Evolutionary conservation across 1,139 yeast genomes (phyloP).

Genomic region (Blastobotrys aristatus): DNA sequence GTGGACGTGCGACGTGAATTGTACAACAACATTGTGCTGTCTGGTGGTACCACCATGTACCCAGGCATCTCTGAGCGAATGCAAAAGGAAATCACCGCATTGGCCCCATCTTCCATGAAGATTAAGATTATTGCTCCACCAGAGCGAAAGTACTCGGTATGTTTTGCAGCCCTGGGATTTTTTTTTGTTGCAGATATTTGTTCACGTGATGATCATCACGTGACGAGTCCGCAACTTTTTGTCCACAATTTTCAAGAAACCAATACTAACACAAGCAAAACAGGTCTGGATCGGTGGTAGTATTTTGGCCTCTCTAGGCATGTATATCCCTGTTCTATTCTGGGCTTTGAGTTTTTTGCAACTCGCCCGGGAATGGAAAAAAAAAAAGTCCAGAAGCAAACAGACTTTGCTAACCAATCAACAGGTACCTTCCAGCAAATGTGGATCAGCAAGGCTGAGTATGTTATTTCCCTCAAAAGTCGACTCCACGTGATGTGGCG

Average conservation of each 20-base stretch:
- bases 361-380: no score
- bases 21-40: slow-evolving; percentile 98
- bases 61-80: slow-evolving; percentile 99
- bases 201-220: background rate
- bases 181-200: background rate
- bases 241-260: background rate
- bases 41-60: slow-evolving; percentile 99
- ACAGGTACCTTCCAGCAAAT: slow-evolving; percentile 96
- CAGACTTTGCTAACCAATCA: no score
- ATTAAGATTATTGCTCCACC: slow-evolving; percentile 99
- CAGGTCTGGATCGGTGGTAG: slow-evolving; percentile 98
- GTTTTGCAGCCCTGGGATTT: background rate
- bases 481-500: no score
- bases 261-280: background rate
- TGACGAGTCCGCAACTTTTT: background rate
- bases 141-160: slow-evolving; percentile 94
- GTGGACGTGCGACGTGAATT: slow-evolving; percentile 98
- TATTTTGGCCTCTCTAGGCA: slow-evolving; percentile 94
- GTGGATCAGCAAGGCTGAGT: slow-evolving; percentile 95
- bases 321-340: no score
- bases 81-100: slow-evolving; percentile 99
- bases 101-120: slow-evolving; percentile 99
- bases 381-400: no score
- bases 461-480: no score
- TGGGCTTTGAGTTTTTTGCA: no score